phyloP scores from a whole-genome alignment of 78 protist species.

The Dictyostelium intermedium region DNA sequence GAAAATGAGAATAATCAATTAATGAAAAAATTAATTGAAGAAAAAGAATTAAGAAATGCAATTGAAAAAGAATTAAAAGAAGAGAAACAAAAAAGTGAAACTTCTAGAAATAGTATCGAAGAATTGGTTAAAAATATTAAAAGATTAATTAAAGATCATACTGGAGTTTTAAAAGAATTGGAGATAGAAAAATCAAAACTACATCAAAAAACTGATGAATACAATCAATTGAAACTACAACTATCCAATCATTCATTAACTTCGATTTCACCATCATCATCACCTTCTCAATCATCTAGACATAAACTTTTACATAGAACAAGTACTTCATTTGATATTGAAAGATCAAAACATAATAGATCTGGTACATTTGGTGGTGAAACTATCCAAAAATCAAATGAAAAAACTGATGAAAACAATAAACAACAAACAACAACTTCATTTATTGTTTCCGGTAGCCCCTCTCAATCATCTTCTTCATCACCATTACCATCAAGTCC shows the following conservation, averaged over 20 bases:
- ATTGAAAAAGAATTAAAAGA: neutral
- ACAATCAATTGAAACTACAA: slow-evolving; percentile 14
- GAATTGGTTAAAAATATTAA: slow-evolving; percentile 60
- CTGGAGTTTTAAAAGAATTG: slow-evolving; percentile 28
- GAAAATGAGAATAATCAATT: slow-evolving; percentile 52
- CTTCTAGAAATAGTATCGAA: slow-evolving; percentile 22
- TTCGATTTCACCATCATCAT: neutral
- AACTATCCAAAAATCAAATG: neutral
- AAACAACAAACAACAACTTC: slow-evolving; percentile 18
- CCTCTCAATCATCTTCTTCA: neutral
- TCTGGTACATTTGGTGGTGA: slow-evolving; percentile 11
- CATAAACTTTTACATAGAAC: slow-evolving; percentile 1
- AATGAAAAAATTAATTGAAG: slow-evolving; percentile 18
- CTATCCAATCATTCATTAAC: slow-evolving; percentile 13
- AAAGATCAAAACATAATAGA: neutral
- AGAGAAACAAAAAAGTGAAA: slow-evolving; percentile 34
- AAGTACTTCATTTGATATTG: neutral
- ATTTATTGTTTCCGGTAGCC: neutral
- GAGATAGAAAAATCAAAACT: slow-evolving; percentile 34
- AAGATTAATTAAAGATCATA: slow-evolving; percentile 47
- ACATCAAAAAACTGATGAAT: slow-evolving; percentile 41
- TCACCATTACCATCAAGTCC: neutral
- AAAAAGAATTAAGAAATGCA: slow-evolving; percentile 27
- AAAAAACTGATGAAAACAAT: neutral
- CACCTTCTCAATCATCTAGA: neutral